These are phyloP conservation scores for Xylaria curta DNA, from an alignment of 495 filamentous ascomycete species.

Conservation along the genomic window DNA sequence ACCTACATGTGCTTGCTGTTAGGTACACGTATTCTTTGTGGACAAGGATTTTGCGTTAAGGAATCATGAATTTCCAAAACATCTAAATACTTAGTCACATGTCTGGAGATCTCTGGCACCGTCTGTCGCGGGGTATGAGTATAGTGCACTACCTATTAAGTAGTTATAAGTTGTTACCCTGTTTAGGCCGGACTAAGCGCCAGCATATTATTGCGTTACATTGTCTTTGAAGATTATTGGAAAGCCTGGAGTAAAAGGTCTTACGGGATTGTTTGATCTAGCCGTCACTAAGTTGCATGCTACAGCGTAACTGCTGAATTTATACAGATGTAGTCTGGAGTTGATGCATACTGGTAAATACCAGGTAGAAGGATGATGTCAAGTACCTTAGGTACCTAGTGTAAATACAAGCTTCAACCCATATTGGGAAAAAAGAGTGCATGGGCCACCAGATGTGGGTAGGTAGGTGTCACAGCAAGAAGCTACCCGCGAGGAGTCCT, in stretches of 20 bases:
- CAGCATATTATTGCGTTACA: background rate
- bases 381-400: too few species aligned
- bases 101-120: background rate
- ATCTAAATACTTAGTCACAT: background rate
- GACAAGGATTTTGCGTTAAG: background rate
- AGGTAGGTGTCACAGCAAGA: background rate
- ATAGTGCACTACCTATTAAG: background rate
- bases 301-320: too few species aligned
- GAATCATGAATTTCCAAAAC: background rate
- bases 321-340: too few species aligned
- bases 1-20: background rate
- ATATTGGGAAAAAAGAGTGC: background rate
- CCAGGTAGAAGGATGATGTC: too few species aligned
- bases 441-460: background rate
- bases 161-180: too few species aligned
- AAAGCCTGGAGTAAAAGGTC: too few species aligned
- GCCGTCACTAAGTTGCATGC: too few species aligned
- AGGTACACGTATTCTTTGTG: background rate
- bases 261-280: too few species aligned
- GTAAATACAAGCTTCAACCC: background rate
- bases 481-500: constrained; percentile 10
- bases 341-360: too few species aligned
- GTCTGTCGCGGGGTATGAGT: background rate
- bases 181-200: background rate
- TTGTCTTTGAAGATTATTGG: background rate